phyloP scores from a whole-genome alignment of 2,329 filamentous ascomycete genomes.

The Colletotrichum salicis region DNA sequence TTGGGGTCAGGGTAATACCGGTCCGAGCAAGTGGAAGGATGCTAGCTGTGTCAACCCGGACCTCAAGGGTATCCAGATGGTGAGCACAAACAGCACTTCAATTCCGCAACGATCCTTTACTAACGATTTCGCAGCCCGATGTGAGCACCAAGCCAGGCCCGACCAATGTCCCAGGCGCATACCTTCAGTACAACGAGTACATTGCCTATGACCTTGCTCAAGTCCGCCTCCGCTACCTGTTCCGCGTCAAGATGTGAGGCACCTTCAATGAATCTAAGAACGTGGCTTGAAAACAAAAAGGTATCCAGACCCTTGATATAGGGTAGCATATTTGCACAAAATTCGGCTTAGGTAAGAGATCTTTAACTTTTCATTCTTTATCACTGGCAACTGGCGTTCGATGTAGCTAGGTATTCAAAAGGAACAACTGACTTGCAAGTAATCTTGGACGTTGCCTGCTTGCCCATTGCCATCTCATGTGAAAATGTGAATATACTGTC shows the following conservation, averaged over 20 bases:
- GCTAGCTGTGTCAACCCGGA: constrained; percentile 72
- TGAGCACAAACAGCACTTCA: constrained; percentile 47
- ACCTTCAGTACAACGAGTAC: constrained; percentile 77
- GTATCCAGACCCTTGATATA: background rate
- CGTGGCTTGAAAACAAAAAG: too few relatives aligned
- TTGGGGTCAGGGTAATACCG: constrained; percentile 73
- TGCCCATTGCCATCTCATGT: background rate
- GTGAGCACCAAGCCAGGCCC: constrained; percentile 54
- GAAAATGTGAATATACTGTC: background rate
- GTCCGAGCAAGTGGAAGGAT: constrained; percentile 80
- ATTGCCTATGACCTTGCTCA: constrained; percentile 78
- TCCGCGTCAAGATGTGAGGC: constrained; percentile 66
- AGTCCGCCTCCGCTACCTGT: constrained; percentile 75
- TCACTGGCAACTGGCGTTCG: background rate
- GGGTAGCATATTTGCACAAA: background rate
- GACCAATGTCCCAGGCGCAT: constrained; percentile 58
- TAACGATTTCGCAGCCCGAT: constrained; percentile 57
- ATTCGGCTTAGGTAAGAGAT: background rate
- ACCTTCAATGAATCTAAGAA: background rate
- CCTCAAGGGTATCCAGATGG: constrained; percentile 77
- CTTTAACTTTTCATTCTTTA: background rate
- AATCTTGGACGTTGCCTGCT: background rate
- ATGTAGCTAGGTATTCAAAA: background rate
- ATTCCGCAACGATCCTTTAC: background rate
- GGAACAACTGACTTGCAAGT: background rate